phyloP scores from a whole-genome alignment of 2,329 filamentous ascomycete genomes.

The Trichoderma brevicompactum region DNA sequence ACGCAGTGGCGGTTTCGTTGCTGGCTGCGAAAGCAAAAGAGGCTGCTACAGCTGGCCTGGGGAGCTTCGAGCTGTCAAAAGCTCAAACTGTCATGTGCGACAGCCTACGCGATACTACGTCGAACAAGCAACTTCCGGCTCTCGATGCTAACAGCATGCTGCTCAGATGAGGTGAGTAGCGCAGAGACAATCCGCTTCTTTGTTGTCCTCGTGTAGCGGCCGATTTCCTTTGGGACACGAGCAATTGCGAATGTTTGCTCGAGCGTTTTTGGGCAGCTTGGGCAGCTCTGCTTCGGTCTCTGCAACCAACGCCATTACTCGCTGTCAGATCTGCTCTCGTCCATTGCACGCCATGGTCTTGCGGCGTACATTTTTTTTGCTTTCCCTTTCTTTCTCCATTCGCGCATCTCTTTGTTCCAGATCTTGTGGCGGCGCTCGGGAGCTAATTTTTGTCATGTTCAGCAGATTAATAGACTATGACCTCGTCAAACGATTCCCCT shows the following conservation, averaged over 20 bases:
- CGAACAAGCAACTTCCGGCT: neutral
- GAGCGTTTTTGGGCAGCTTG: conserved; percentile 23
- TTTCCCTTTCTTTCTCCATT: neutral
- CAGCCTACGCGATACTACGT: conserved; percentile 12
- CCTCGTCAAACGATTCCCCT: conserved; percentile 30
- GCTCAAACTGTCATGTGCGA: conserved; percentile 23
- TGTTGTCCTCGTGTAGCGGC: neutral
- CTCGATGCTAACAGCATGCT: conserved; percentile 30
- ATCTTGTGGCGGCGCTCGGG: neutral
- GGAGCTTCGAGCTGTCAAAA: conserved; percentile 15
- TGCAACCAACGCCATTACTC: neutral
- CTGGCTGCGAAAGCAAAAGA: neutral
- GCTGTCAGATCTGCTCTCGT: neutral
- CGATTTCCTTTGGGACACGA: neutral
- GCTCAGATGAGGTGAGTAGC: conserved; percentile 30
- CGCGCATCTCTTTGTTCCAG: neutral
- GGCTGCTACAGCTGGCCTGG: conserved; percentile 4
- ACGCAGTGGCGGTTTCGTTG: neutral
- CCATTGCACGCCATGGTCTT: neutral
- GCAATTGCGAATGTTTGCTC: neutral
- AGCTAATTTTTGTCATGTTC: neutral
- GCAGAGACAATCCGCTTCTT: neutral
- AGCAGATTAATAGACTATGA: conserved; percentile 33
- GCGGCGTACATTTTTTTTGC: neutral
- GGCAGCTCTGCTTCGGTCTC: conserved; percentile 12